Percentiles rank a stretch among this genome's conserved stretches.
phyloP scores from a whole-genome alignment of 495 filamentous ascomycete species.

The Penicillium macrosclerotiorum region DNA sequence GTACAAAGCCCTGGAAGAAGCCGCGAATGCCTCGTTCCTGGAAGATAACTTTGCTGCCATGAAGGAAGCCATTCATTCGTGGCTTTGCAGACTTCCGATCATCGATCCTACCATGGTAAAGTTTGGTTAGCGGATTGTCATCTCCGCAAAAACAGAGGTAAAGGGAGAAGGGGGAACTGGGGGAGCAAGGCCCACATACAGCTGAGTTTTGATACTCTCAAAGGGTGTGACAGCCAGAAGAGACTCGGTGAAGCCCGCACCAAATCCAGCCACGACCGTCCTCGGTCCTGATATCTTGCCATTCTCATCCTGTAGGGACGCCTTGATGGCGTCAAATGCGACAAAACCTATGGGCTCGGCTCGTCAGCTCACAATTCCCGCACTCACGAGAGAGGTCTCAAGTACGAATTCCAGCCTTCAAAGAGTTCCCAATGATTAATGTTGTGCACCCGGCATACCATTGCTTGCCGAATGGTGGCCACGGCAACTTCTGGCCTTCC shows the following conservation, averaged over 20 bases:
- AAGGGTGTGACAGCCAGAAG: conserved; percentile 93
- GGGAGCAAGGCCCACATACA: no score
- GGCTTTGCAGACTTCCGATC: conserved; percentile 87
- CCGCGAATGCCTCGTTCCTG: conserved; percentile 84
- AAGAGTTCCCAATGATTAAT: conserved; percentile 91
- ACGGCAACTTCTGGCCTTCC: conserved; percentile 83
- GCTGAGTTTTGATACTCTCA: conserved; percentile 94
- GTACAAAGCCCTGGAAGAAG: conserved; percentile 96
- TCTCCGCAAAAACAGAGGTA: no score
- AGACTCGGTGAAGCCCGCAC: conserved; percentile 91
- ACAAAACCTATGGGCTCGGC: conserved; percentile 68
- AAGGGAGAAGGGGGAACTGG: neutral
- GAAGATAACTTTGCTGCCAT: conserved; percentile 82
- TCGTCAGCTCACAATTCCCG: conserved; percentile 5
- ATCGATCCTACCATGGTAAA: conserved; percentile 66
- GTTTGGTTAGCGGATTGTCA: neutral
- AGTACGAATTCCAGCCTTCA: conserved; percentile 92
- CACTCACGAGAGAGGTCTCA: neutral
- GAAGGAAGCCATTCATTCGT: conserved; percentile 87
- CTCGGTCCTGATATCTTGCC: conserved; percentile 88
- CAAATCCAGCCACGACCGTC: conserved; percentile 91
- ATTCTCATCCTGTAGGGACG: conserved; percentile 73
- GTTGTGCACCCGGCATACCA: conserved; percentile 99
- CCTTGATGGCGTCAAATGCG: conserved; percentile 91
- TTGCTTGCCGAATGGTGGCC: conserved; percentile 87